These are phyloP conservation scores for Pseudopediastrum boryanum DNA, from an alignment of 139 green algal species.

Conservation along the genomic window DNA sequence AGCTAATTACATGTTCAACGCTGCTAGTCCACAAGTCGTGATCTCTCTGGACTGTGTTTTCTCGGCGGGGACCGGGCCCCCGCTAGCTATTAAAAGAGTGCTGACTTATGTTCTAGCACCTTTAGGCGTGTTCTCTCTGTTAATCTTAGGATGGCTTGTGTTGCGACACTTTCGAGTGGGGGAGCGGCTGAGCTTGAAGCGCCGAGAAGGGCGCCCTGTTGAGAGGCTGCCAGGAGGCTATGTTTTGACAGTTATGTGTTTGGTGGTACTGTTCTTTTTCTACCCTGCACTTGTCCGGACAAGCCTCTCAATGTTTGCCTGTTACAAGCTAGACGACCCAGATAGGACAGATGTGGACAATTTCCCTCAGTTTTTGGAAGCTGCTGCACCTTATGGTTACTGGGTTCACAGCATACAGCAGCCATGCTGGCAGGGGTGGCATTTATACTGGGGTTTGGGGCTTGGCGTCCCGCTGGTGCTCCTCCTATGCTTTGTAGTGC, in stretches of 20 bases:
- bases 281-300: background rate
- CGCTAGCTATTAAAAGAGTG: too few species aligned
- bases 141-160: too few species aligned
- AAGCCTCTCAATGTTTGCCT: background rate
- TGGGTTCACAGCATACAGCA: conserved; percentile 4
- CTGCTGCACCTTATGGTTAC: background rate
- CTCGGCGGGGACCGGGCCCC: background rate
- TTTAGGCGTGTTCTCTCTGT: conserved; percentile 4
- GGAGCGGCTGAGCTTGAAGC: too few species aligned
- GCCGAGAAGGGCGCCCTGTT: too few species aligned
- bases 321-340: background rate
- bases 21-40: background rate
- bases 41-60: background rate
- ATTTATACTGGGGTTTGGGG: background rate
- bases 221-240: background rate
- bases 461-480: background rate
- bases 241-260: background rate
- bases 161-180: background rate
- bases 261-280: conserved; percentile 1
- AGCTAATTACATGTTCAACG: background rate
- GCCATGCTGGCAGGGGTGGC: background rate
- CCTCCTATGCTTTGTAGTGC: conserved; percentile 2
- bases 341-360: too few species aligned
- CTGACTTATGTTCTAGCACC: background rate
- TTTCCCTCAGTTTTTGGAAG: background rate